phyloP scores from a whole-genome alignment of 2,329 filamentous ascomycete genomes.

The Cladosporium sp. region DNA sequence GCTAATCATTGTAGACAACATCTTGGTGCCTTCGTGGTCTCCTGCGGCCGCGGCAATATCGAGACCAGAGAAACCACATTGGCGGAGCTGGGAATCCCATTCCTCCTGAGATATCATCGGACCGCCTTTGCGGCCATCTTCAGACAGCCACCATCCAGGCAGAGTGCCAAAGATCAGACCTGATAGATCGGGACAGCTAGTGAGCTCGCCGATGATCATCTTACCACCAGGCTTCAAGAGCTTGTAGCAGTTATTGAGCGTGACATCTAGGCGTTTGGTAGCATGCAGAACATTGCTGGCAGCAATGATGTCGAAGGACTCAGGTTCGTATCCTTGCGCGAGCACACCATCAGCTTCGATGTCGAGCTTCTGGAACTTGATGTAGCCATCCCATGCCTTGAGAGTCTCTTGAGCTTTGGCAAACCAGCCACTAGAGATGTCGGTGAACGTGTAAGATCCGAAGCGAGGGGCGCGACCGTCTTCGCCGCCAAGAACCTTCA shows the following conservation, averaged over 20 bases:
- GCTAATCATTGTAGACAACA: no score
- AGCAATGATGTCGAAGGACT: constrained; percentile 27
- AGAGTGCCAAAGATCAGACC: no score
- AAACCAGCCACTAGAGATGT: constrained; percentile 46
- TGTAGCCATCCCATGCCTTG: constrained; percentile 26
- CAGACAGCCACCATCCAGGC: no score
- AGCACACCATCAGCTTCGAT: constrained; percentile 31
- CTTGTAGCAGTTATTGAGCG: background rate
- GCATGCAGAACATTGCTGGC: background rate
- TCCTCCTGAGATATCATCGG: no score
- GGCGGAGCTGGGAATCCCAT: no score
- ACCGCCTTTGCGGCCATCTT: no score
- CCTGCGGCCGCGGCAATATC: no score
- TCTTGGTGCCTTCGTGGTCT: no score
- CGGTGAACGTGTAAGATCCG: constrained; percentile 47
- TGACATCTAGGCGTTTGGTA: background rate
- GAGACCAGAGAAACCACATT: no score
- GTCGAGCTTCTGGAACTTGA: constrained; percentile 36
- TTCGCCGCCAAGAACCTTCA: background rate
- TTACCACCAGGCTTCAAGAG: background rate
- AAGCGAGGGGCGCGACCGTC: background rate
- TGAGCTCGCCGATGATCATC: background rate
- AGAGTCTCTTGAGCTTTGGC: constrained; percentile 38
- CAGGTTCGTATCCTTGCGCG: constrained; percentile 38
- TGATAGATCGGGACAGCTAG: no score